Percentiles rank a stretch among this genome's conserved stretches.
phyloP scores from a whole-genome alignment of 345 rosid genomes.

The Barbarea vulgaris region DNA sequence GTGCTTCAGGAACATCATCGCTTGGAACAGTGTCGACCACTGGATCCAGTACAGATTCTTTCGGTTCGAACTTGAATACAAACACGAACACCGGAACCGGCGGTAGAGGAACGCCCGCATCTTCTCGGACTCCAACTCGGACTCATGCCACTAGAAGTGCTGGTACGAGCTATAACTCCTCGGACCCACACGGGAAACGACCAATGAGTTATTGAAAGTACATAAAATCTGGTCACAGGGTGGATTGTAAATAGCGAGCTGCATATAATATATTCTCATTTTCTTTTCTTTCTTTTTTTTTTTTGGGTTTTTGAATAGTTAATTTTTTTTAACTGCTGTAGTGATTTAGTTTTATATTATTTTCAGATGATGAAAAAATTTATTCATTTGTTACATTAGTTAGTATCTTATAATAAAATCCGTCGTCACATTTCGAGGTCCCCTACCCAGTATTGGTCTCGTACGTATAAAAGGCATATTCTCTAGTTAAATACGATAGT shows the following conservation, averaged over 20 bases:
- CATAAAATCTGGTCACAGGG: conserved; percentile 3
- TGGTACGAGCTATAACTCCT: conserved; percentile 32
- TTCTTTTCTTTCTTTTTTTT: neutral
- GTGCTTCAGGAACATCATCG: conserved; percentile 51
- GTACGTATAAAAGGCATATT: neutral
- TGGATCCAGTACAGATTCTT: conserved; percentile 44
- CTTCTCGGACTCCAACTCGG: conserved; percentile 35
- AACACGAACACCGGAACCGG: conserved; percentile 38
- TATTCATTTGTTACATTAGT: conserved; percentile 12
- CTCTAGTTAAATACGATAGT: neutral
- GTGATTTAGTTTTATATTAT: neutral
- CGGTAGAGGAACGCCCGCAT: conserved; percentile 30
- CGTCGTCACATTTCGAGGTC: neutral
- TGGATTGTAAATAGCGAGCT: conserved; percentile 33
- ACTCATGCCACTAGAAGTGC: conserved; percentile 35
- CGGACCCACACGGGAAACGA: conserved; percentile 57
- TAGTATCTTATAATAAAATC: neutral
- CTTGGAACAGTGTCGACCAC: conserved; percentile 43
- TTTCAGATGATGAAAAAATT: neutral
- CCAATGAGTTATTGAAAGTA: conserved; percentile 48
- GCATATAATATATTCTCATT: neutral
- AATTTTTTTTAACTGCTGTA: neutral
- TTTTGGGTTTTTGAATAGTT: neutral
- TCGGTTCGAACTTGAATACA: conserved; percentile 50
- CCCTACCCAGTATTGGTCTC: neutral